These are phyloP conservation scores for Fragilariopsis cylindrus DNA, from an alignment of 108 stramenopile species.

Conservation along the genomic window DNA sequence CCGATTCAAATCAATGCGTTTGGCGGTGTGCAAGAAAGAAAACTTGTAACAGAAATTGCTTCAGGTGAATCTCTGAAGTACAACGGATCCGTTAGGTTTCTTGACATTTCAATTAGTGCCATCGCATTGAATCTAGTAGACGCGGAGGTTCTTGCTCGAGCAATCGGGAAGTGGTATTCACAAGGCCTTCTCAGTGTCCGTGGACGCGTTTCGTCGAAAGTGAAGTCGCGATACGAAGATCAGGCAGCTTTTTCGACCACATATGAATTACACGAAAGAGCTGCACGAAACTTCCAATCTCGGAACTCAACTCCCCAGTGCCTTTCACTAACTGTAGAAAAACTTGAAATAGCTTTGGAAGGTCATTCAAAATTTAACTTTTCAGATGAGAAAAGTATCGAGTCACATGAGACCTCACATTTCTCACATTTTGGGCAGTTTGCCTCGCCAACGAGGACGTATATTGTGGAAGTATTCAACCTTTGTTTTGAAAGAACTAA, in stretches of 20 bases:
- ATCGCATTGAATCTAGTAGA: constrained; percentile 75
- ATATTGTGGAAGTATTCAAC: constrained; percentile 50
- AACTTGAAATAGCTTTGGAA: constrained; percentile 72
- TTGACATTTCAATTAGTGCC: constrained; percentile 45
- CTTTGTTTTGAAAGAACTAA: constrained; percentile 22
- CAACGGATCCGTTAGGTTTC: constrained; percentile 24
- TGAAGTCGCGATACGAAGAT: neutral
- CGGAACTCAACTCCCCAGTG: constrained; percentile 21
- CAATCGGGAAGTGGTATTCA: constrained; percentile 62
- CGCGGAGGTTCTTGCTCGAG: constrained; percentile 57
- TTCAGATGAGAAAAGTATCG: constrained; percentile 41
- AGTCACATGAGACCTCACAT: constrained; percentile 37
- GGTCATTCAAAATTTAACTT: constrained; percentile 51
- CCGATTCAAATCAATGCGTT: constrained; percentile 56
- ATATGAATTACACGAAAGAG: constrained; percentile 2
- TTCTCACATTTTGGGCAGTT: constrained; percentile 10
- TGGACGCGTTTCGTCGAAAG: constrained; percentile 25
- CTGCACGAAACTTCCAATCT: constrained; percentile 2
- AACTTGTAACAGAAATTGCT: constrained; percentile 5
- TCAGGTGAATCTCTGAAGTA: constrained; percentile 24
- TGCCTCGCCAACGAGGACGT: constrained; percentile 39
- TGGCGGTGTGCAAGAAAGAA: constrained; percentile 13
- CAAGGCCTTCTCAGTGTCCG: constrained; percentile 39
- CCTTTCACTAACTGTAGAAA: constrained; percentile 50
- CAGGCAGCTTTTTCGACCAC: constrained; percentile 14